Base-by-base conservation (phyloP, 192 early-diverging fungal species). In the Backusella mclennaniae region DNA sequence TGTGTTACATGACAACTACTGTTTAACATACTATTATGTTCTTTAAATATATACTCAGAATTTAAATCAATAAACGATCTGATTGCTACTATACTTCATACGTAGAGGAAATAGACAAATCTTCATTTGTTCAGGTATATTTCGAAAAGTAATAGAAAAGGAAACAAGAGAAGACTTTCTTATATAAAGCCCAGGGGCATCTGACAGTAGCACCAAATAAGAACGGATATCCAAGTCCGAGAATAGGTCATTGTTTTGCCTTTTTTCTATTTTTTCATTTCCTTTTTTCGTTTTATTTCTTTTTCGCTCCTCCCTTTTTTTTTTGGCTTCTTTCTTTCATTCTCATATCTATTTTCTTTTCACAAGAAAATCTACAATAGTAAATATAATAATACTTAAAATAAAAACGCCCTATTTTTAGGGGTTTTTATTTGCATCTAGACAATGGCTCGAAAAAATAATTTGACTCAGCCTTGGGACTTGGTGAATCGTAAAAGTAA, bases 191-290 rank as follows among this genome's bases (percentile, higher is more conserved):
- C 36, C 68, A 69, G 68, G 68, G 68, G 68, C 67, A 67, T 67
- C n/a, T 69, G 35, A 36, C 9, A 69, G 67, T 69, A 38, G 39
- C 36, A 69, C 68, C 12, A 39, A 67, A 69, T 69, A 41, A n/a
- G 12, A 35, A 19, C 35, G n/a, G 35, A 39, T 41, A 39, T 38
- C 35, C 35, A 69, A 69, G 68, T 69, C 70, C 70, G 70, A 29
- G 41, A 71, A 46, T 71, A 46, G 42, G 26, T 41, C 29, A 73
- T 73, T 73, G 35, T 73, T 42, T 75, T 75, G 35, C 31, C 39
- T 75, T 35, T 46, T 44, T 35, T 41, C 46, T 44, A 46, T 39
- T 63, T 59, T 38, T 63, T 39, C 19, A 35, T 63, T 38, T 63
- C 73, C n/a, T 12, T 63, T 63, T 14, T 41, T 29, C 15, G 26